Evolutionary conservation across 371 early-diverging fungal species (phyloP).

Genomic region (Racocetra persica): DNA sequence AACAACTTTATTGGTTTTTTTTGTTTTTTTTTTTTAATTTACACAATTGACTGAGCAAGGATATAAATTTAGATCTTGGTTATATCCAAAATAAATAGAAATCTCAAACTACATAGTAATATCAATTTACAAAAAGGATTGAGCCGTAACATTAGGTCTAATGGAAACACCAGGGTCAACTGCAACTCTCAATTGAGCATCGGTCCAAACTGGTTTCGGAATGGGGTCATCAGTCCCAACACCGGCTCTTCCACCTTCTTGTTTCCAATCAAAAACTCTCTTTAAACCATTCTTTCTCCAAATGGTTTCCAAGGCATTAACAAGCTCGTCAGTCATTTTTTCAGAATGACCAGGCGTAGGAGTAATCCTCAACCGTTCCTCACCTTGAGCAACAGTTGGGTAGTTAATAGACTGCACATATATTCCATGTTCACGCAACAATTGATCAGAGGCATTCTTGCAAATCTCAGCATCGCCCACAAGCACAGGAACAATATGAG

Average conservation of each 20-base stretch:
- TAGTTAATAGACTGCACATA: slow-evolving; percentile 98
- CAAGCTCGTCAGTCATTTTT: slow-evolving; percentile 83
- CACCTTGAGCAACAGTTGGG: slow-evolving; percentile 95
- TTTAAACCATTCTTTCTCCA: slow-evolving; percentile 89
- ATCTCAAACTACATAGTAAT: no score
- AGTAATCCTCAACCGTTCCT: slow-evolving; percentile 97
- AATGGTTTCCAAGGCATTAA: slow-evolving; percentile 83
- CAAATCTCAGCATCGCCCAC: slow-evolving; percentile 95
- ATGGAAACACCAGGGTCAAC: background rate
- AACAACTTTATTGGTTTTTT: no score
- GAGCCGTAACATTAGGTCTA: background rate
- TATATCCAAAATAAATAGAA: no score
- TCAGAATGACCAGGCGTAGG: slow-evolving; percentile 94
- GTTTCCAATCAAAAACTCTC: slow-evolving; percentile 85
- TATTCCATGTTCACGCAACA: slow-evolving; percentile 87
- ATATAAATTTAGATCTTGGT: no score
- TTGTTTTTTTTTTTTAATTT: no score
- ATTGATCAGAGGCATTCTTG: slow-evolving; percentile 91
- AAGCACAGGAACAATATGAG: slow-evolving; percentile 97
- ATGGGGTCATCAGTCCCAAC: slow-evolving; percentile 68
- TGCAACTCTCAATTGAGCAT: slow-evolving; percentile 56
- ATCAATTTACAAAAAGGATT: no score
- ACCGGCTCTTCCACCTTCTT: slow-evolving; percentile 88
- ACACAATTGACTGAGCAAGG: no score
- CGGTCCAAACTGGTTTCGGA: slow-evolving; percentile 69